Evolutionary conservation across 345 rosid species (phyloP).

Genomic region (Gossypium mustelinum): DNA sequence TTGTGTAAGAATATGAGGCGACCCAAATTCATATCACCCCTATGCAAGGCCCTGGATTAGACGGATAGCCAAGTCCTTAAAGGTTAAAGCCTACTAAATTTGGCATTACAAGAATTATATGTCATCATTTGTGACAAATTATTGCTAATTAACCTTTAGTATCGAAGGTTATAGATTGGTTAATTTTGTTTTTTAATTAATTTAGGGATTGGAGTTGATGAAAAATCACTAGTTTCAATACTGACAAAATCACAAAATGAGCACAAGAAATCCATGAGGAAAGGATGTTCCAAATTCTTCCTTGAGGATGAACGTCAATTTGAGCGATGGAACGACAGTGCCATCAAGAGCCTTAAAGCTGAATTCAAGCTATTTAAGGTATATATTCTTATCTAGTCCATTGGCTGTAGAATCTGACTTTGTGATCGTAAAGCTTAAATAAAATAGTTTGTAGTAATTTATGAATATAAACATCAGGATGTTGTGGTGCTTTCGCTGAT

Average conservation of each 20-base stretch:
- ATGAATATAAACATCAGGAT: slow-evolving; percentile 32
- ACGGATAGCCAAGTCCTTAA: too few relatives aligned
- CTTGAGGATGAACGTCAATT: slow-evolving; percentile 68
- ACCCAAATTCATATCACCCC: too few relatives aligned
- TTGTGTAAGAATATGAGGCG: too few relatives aligned
- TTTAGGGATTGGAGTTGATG: slow-evolving; percentile 81
- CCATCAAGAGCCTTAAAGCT: slow-evolving; percentile 50
- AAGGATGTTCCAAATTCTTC: slow-evolving; percentile 51
- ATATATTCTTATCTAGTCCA: background rate
- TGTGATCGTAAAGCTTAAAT: too few relatives aligned
- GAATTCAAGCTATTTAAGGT: slow-evolving; percentile 87
- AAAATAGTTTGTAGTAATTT: background rate
- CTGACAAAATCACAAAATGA: slow-evolving; percentile 59
- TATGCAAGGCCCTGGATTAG: too few relatives aligned
- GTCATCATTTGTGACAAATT: background rate
- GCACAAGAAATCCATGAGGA: slow-evolving; percentile 50
- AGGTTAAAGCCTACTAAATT: too few relatives aligned
- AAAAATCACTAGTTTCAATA: slow-evolving; percentile 46
- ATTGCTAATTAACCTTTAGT: background rate
- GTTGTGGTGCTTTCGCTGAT: slow-evolving; percentile 64
- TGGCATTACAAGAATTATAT: background rate
- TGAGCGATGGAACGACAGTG: slow-evolving; percentile 62
- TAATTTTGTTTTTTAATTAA: background rate
- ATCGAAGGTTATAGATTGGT: background rate
- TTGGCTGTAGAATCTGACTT: too few relatives aligned